These are phyloP conservation scores for Syzygium aqueum DNA, from an alignment of 345 rosid species.

Conservation along the genomic window DNA sequence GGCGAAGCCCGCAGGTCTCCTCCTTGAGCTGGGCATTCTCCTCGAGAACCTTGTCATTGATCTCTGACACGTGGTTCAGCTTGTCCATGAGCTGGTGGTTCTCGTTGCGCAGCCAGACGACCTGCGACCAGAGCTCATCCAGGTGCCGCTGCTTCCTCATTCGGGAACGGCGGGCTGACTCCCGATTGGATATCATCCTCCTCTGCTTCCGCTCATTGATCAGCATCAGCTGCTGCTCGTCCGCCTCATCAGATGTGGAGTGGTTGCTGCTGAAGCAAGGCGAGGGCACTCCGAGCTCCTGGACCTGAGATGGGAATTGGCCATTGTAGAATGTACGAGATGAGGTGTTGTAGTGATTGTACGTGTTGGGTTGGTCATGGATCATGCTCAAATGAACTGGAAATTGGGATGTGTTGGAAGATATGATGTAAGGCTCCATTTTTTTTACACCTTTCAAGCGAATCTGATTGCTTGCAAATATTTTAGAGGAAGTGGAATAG, in stretches of 20 bases:
- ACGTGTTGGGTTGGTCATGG: conserved; percentile 5
- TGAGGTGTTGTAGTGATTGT: neutral
- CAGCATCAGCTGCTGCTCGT: conserved; percentile 44
- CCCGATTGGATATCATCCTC: conserved; percentile 94
- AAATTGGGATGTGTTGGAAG: conserved; percentile 30
- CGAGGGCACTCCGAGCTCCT: neutral
- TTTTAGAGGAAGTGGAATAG: neutral
- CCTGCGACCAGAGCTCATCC: conserved; percentile 90
- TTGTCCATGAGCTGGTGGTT: conserved; percentile 70
- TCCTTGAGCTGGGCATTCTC: conserved; percentile 77
- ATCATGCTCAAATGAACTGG: conserved; percentile 28
- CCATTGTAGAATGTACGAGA: conserved; percentile 8
- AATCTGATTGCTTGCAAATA: neutral
- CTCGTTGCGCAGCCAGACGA: conserved; percentile 78
- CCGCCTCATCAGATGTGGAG: conserved; percentile 83
- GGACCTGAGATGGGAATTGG: conserved; percentile 4
- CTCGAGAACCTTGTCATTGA: conserved; percentile 39
- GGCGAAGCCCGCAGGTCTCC: conserved; percentile 54
- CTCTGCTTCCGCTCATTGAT: conserved; percentile 83
- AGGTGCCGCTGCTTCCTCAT: conserved; percentile 96
- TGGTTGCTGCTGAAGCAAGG: conserved; percentile 40
- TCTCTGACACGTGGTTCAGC: conserved; percentile 57
- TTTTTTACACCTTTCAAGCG: neutral
- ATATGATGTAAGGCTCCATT: conserved; percentile 45
- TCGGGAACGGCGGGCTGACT: conserved; percentile 86